A percentile compares a stretch with the other conserved stretches of the same genome.
Conservation (phyloP, 495 filamentous ascomycete species). For the Penicillium turbatum region DNA sequence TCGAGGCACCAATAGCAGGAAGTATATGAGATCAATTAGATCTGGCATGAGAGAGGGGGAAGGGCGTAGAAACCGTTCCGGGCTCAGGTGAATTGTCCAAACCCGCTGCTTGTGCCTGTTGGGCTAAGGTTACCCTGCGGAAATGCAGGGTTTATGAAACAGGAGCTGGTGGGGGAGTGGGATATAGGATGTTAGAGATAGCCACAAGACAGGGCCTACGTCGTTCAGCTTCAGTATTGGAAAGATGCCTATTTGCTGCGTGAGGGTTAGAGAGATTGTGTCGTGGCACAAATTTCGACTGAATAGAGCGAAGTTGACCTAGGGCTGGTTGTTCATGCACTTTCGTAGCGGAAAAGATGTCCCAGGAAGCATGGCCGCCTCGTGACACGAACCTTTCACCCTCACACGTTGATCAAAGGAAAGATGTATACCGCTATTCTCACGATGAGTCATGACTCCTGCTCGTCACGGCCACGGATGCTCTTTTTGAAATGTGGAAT, state of each 20-base stretch:
- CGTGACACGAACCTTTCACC: conserved; percentile 12
- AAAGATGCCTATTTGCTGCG: not conserved
- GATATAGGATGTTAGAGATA: not conserved
- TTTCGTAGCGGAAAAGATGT: conserved; percentile 18
- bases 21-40: conserved; percentile 4
- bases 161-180: conserved; percentile 5
- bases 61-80: conserved; percentile 14
- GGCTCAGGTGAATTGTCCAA: conserved; percentile 4
- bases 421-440: not conserved
- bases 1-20: conserved; percentile 10
- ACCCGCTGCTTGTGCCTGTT: conserved; percentile 7
- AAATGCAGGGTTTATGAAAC: conserved; percentile 10
- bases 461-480: not conserved
- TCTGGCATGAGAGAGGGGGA: conserved; percentile 13
- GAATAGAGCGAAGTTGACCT: conserved; percentile 8
- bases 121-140: conserved; percentile 1
- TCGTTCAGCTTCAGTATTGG: not conserved
- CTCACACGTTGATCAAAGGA: not conserved
- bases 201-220: not conserved
- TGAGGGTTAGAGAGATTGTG: not conserved
- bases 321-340: conserved; percentile 14
- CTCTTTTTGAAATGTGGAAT: conserved; percentile 2
- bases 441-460: not conserved
- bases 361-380: conserved; percentile 24
- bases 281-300: not conserved